Conservation (phyloP, 2,329 filamentous ascomycete species). For the Colletotrichum plurivorum region DNA sequence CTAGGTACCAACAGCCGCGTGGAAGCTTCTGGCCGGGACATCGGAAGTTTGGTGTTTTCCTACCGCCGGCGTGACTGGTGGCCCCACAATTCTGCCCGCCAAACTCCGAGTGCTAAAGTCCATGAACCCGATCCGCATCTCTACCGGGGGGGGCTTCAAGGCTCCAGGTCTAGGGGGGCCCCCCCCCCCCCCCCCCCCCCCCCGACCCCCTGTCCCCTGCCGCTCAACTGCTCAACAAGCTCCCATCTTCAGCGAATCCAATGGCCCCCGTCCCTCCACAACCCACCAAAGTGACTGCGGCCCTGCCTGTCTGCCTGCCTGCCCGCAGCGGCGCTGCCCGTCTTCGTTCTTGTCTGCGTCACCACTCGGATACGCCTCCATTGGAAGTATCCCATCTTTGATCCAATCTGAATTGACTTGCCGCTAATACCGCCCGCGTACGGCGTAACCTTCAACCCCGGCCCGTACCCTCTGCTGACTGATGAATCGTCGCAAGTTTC, state of each 20-base stretch:
- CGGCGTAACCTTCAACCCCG: not conserved
- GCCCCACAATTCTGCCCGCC: conserved; percentile 29
- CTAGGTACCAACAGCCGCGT: not conserved
- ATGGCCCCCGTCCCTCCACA: conserved; percentile 13
- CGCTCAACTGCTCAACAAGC: conserved; percentile 38
- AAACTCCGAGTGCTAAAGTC: conserved; percentile 41
- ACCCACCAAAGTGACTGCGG: too few relatives aligned
- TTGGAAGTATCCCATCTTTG: conserved; percentile 16
- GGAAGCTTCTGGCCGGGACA: conserved; percentile 15
- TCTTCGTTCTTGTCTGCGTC: conserved; percentile 13
- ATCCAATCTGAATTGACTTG: not conserved
- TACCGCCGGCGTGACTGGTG: conserved; percentile 23
- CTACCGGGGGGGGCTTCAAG: not conserved
- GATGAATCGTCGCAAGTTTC: conserved; percentile 38
- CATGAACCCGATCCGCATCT: conserved; percentile 27
- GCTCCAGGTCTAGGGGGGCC: too few relatives aligned
- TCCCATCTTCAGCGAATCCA: not conserved
- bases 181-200: too few relatives aligned
- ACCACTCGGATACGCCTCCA: conserved; percentile 16
- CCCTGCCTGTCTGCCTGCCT: not conserved
- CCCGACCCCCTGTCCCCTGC: conserved; percentile 20
- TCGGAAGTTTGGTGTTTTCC: conserved; percentile 21
- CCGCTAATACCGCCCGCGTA: not conserved
- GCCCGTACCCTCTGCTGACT: conserved; percentile 23
- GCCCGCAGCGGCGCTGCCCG: not conserved